Evolutionary conservation across 345 rosid genomes (phyloP).

Genomic region (Schrenkiella parvula): DNA sequence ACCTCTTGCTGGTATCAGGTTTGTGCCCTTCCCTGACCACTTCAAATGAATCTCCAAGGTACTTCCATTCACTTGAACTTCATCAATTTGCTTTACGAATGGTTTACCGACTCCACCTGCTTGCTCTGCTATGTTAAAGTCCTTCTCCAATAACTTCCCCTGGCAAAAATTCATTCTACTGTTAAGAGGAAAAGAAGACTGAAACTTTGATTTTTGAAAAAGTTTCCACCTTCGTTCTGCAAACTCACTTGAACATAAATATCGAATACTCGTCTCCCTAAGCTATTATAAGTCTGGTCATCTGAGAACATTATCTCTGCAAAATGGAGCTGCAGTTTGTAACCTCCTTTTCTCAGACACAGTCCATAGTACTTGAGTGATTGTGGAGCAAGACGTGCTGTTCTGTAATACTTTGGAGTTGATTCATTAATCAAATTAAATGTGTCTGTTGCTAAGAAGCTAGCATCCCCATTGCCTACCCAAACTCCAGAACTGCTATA

Average conservation of each 20-base stretch:
- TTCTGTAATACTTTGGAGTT: slow-evolving; percentile 38
- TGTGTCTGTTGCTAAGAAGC: slow-evolving; percentile 27
- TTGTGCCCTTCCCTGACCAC: slow-evolving; percentile 88
- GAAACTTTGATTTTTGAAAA: background rate
- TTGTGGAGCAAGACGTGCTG: slow-evolving; percentile 67
- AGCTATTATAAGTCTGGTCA: slow-evolving; percentile 50
- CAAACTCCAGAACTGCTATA: slow-evolving; percentile 71
- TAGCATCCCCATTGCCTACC: background rate
- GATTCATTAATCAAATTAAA: slow-evolving; percentile 34
- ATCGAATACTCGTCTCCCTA: slow-evolving; percentile 70
- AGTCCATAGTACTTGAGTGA: slow-evolving; percentile 83
- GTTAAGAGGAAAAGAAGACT: background rate
- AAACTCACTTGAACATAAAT: slow-evolving; percentile 69
- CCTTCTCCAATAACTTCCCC: slow-evolving; percentile 52
- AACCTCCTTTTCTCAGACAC: slow-evolving; percentile 56
- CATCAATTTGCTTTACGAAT: slow-evolving; percentile 22
- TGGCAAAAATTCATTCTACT: slow-evolving; percentile 15
- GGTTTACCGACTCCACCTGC: slow-evolving; percentile 74
- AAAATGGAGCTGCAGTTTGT: slow-evolving; percentile 70
- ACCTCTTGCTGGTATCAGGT: slow-evolving; percentile 55
- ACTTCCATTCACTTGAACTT: slow-evolving; percentile 46
- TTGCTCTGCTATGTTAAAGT: slow-evolving; percentile 60
- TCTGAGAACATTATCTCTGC: slow-evolving; percentile 77
- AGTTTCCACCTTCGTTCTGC: background rate
- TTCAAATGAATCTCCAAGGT: slow-evolving; percentile 72